phyloP scores from a whole-genome alignment of 768 basidiomycete species.

The Guyanaporus albipodus region DNA sequence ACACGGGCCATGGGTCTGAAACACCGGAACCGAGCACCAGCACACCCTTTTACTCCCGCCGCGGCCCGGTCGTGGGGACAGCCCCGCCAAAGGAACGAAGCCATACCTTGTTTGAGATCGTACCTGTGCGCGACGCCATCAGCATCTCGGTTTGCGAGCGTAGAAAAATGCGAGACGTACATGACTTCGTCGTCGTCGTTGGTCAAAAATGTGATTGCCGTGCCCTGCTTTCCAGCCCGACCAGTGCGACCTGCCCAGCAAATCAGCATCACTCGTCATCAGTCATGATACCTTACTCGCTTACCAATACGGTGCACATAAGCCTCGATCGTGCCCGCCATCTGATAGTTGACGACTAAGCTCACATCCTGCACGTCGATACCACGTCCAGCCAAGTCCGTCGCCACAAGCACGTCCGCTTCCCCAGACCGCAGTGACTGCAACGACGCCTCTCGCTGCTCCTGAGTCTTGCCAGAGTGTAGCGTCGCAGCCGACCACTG shows the following conservation, averaged over 20 bases:
- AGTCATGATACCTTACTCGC: constrained; percentile 17
- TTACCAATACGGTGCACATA: constrained; percentile 97
- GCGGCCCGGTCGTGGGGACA: no score
- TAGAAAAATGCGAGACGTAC: constrained; percentile 55
- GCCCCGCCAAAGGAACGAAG: no score
- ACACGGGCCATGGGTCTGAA: background rate
- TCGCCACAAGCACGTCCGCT: constrained; percentile 88
- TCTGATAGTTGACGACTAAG: constrained; percentile 96
- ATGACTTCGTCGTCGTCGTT: constrained; percentile 98
- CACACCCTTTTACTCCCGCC: no score
- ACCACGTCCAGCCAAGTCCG: constrained; percentile 96
- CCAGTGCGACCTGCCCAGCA: constrained; percentile 83
- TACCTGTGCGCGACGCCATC: constrained; percentile 52
- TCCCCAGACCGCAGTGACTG: constrained; percentile 84
- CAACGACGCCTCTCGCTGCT: constrained; percentile 91
- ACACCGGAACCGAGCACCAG: constrained; percentile 12
- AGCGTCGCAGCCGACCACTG: constrained; percentile 89
- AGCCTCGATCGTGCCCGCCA: constrained; percentile 93
- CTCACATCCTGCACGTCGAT: constrained; percentile 98
- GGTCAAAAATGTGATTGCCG: constrained; percentile 91
- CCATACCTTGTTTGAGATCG: constrained; percentile 92
- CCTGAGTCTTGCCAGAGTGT: constrained; percentile 97
- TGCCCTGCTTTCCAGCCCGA: constrained; percentile 93
- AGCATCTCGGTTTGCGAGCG: background rate
- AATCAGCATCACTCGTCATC: no score